Evolutionary conservation across 2,329 filamentous ascomycete genomes (phyloP).

Genomic region (Pyrenophora seminiperda): DNA sequence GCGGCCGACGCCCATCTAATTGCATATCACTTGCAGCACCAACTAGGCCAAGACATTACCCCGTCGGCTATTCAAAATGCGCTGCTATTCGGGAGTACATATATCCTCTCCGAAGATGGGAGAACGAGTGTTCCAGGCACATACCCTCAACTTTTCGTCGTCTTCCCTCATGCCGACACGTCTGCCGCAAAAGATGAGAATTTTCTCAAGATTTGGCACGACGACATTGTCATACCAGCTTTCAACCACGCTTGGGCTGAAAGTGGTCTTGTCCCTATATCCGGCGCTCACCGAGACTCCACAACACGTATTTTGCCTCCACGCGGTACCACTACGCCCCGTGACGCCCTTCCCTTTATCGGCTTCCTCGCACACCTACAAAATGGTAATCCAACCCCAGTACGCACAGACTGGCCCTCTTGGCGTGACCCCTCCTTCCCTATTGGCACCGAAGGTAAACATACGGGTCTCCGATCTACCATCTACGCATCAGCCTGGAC

Average conservation of each 20-base stretch:
- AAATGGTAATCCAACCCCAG: background rate
- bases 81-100: conserved; percentile 18
- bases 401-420: conserved; percentile 17
- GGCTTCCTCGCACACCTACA: conserved; percentile 8
- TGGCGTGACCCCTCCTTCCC: conserved; percentile 9
- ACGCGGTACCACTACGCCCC: background rate
- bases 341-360: conserved; percentile 5
- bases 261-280: conserved; percentile 5
- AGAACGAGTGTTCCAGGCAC: background rate
- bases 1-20: conserved; percentile 13
- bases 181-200: background rate
- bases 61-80: conserved; percentile 6
- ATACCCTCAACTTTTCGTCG: conserved; percentile 19
- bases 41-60: background rate
- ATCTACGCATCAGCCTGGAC: conserved; percentile 21
- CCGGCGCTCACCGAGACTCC: background rate
- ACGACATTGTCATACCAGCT: conserved; percentile 25
- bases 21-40: background rate
- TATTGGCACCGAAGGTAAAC: conserved; percentile 6
- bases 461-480: background rate
- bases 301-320: conserved; percentile 2
- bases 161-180: conserved; percentile 23
- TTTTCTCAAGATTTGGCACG: conserved; percentile 27
- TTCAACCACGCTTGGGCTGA: conserved; percentile 26
- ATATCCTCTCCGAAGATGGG: background rate